Conservation (phyloP, 2,329 filamentous ascomycete genomes). For the Trichoderma cornu-damae region DNA sequence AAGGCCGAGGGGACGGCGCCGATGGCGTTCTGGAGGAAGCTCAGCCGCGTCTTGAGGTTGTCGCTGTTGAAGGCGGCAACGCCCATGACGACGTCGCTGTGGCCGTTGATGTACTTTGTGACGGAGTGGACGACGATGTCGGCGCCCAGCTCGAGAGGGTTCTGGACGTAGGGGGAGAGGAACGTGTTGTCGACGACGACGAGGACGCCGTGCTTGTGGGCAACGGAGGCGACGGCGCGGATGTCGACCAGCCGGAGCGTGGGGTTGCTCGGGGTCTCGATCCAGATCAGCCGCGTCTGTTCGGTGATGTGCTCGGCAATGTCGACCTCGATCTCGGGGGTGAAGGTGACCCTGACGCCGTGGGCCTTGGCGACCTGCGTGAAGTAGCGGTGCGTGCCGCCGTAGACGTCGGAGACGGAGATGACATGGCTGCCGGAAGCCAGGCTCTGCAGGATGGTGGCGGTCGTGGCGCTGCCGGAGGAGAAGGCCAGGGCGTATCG, state of each 20-base stretch:
- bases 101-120: conserved; percentile 99
- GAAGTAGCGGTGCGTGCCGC: conserved; percentile 97
- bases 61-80: conserved; percentile 91
- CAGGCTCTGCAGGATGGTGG: conserved; percentile 86
- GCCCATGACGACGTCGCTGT: conserved; percentile 96
- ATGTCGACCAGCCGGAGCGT: conserved; percentile 93
- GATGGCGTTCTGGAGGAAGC: conserved; percentile 95
- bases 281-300: conserved; percentile 94
- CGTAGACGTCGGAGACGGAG: conserved; percentile 95
- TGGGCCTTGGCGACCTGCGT: conserved; percentile 95
- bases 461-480: conserved; percentile 89
- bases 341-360: conserved; percentile 91
- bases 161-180: conserved; percentile 92
- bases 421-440: conserved; percentile 89
- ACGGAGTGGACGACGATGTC: conserved; percentile 97
- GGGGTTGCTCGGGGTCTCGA: conserved; percentile 88
- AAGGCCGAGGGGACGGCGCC: conserved; percentile 92
- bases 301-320: conserved; percentile 77
- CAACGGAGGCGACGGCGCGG: conserved; percentile 71
- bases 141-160: conserved; percentile 88
- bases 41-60: conserved; percentile 67
- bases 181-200: conserved; percentile 99
- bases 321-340: conserved; percentile 84
- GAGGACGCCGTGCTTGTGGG: conserved; percentile 81
- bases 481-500: conserved; percentile 91